These are phyloP conservation scores for Globisporangium polare DNA, from an alignment of 352 stramenopile species.

Conservation along the genomic window DNA sequence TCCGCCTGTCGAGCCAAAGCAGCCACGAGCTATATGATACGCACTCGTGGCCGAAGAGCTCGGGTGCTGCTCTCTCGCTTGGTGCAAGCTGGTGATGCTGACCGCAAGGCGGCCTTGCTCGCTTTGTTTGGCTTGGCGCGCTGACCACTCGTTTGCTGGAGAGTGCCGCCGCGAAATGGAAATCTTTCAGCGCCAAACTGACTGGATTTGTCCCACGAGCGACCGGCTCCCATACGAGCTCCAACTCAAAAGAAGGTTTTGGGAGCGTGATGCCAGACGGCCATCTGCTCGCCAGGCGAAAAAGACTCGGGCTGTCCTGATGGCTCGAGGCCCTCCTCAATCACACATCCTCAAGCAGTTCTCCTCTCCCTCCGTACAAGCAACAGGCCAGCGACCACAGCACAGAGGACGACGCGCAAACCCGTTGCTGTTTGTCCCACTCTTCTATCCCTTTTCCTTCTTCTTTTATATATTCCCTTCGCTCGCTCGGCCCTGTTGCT, in stretches of 20 bases:
- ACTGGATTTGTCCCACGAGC: constrained; percentile 5
- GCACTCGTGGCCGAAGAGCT: too few relatives aligned
- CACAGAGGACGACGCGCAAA: constrained; percentile 1
- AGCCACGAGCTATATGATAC: too few relatives aligned
- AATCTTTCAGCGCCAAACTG: not conserved
- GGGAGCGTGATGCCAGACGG: not conserved
- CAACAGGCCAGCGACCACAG: not conserved
- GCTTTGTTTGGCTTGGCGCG: not conserved
- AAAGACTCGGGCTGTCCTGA: not conserved
- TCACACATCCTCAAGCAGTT: constrained; percentile 7
- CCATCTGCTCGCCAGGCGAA: not conserved
- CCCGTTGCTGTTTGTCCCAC: not conserved
- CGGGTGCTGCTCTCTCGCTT: too few relatives aligned
- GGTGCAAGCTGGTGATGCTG: not conserved
- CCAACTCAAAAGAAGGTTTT: not conserved
- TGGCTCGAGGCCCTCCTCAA: not conserved
- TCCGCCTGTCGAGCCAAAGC: too few relatives aligned
- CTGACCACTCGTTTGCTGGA: not conserved
- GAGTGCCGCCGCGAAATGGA: not conserved
- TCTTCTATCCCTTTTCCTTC: constrained; percentile 11
- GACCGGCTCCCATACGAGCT: not conserved
- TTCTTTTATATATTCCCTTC: constrained; percentile 9
- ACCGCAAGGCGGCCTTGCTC: too few relatives aligned
- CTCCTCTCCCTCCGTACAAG: constrained; percentile 2
- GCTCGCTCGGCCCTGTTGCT: not conserved